Conservation (phyloP, 768 basidiomycete species). For the Rhodotorula kratochvilovae region DNA sequence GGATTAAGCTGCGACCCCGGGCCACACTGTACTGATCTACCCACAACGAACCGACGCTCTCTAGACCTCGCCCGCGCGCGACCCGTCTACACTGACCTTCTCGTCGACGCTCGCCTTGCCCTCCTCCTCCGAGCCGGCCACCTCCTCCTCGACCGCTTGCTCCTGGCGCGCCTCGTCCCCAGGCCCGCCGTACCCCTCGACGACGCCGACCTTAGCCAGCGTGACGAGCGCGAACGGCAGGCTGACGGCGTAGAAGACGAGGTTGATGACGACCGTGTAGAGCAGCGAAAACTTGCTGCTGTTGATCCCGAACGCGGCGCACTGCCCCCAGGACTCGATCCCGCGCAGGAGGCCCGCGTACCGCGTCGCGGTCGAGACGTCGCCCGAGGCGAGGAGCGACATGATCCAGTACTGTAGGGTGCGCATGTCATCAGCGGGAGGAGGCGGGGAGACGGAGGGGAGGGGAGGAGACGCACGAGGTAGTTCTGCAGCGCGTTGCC, state of each 20-base stretch:
- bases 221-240: neutral
- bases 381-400: neutral
- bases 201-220: neutral
- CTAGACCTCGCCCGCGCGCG: neutral
- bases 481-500: slow-evolving; percentile 19
- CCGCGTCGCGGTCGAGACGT: slow-evolving; percentile 1
- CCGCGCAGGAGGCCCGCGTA: slow-evolving; percentile 18
- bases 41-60: neutral
- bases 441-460: neutral
- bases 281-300: neutral
- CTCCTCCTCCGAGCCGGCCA: neutral
- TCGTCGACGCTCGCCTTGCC: neutral
- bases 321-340: slow-evolving; percentile 18
- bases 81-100: neutral
- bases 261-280: slow-evolving; percentile 20
- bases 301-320: slow-evolving; percentile 2
- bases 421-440: neutral
- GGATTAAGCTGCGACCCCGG: neutral
- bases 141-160: neutral
- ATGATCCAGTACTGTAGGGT: slow-evolving; percentile 12
- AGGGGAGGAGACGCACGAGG: neutral
- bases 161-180: too few relatives aligned
- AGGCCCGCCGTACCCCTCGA: neutral
- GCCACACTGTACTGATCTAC: too few relatives aligned
- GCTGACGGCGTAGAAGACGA: slow-evolving; percentile 2